Evolutionary conservation across 108 stramenopile species (phyloP).

Genomic region (Mediolabrus comicus): DNA sequence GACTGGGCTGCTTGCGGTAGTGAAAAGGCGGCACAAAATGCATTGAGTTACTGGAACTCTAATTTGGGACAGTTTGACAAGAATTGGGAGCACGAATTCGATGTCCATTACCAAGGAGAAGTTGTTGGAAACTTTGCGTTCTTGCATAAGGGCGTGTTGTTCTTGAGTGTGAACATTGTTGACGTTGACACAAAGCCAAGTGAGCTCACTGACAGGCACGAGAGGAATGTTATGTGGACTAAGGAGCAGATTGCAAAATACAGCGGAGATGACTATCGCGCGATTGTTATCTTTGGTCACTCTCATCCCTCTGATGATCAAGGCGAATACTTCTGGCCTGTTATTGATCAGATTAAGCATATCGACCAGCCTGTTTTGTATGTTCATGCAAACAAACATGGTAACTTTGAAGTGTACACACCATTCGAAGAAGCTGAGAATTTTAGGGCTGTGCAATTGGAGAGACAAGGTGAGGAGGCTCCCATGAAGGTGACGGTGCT

Average conservation of each 20-base stretch:
- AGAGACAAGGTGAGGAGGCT: constrained; percentile 34
- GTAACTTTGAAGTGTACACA: constrained; percentile 32
- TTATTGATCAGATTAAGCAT: constrained; percentile 36
- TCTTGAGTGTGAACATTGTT: constrained; percentile 72
- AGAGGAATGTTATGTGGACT: constrained; percentile 66
- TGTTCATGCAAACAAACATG: constrained; percentile 61
- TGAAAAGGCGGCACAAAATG: constrained; percentile 4
- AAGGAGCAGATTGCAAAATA: constrained; percentile 41
- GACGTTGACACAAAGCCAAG: constrained; percentile 39
- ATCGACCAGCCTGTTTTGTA: constrained; percentile 59
- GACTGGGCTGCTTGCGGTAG: constrained; percentile 77
- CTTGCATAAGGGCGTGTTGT: constrained; percentile 66
- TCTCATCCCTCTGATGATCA: constrained; percentile 54
- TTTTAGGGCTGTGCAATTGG: constrained; percentile 46
- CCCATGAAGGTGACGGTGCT: constrained; percentile 41
- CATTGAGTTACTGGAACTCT: constrained; percentile 56
- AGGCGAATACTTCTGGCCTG: constrained; percentile 57
- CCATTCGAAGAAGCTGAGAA: constrained; percentile 45
- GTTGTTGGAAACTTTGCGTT: constrained; percentile 67
- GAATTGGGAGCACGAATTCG: constrained; percentile 31
- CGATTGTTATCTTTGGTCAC: constrained; percentile 76
- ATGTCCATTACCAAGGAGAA: constrained; percentile 40
- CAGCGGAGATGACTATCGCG: constrained; percentile 39
- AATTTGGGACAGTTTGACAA: constrained; percentile 56
- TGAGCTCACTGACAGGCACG: constrained; percentile 49